Evolutionary conservation across 352 stramenopile species (phyloP).

Genomic region (Phytophthora sojae): DNA sequence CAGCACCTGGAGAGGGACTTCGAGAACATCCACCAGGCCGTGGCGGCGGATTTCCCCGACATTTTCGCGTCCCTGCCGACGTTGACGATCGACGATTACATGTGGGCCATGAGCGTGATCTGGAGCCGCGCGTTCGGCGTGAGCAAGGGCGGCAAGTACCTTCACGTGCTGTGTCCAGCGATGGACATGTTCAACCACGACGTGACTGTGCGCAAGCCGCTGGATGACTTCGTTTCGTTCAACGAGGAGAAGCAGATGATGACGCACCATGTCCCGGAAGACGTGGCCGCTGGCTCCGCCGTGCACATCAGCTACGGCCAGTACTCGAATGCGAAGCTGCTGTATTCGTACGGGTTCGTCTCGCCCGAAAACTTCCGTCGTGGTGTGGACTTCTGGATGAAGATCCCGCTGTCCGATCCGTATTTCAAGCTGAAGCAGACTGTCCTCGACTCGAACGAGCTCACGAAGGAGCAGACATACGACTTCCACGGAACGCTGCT

Average conservation of each 20-base stretch:
- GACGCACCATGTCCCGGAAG: constrained; percentile 49
- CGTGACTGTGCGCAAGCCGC: constrained; percentile 41
- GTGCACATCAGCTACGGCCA: constrained; percentile 75
- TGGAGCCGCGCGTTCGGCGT: constrained; percentile 80
- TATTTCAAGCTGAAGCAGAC: constrained; percentile 68
- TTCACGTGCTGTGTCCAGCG: constrained; percentile 66
- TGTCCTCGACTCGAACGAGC: constrained; percentile 63
- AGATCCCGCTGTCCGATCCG: constrained; percentile 58
- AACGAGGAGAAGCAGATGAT: constrained; percentile 55
- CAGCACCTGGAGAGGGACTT: constrained; percentile 66
- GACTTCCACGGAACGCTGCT: constrained; percentile 77
- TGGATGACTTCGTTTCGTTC: constrained; percentile 68
- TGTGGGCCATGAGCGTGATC: constrained; percentile 79
- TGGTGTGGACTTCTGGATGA: constrained; percentile 80
- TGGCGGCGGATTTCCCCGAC: constrained; percentile 53
- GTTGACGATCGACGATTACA: constrained; percentile 64
- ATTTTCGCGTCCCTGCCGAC: constrained; percentile 45
- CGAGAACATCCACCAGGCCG: constrained; percentile 56
- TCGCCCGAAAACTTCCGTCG: constrained; percentile 45
- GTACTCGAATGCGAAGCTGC: constrained; percentile 83
- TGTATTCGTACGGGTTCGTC: constrained; percentile 84
- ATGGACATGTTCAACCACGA: constrained; percentile 88
- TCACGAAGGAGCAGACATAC: constrained; percentile 71
- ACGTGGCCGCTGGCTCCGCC: constrained; percentile 36
- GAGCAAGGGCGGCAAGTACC: constrained; percentile 44